A percentile compares a stretch with the other conserved stretches of the same genome.
phyloP scores from a whole-genome alignment of 2,329 filamentous ascomycete genomes.

The Ascosphaera pollenicola region DNA sequence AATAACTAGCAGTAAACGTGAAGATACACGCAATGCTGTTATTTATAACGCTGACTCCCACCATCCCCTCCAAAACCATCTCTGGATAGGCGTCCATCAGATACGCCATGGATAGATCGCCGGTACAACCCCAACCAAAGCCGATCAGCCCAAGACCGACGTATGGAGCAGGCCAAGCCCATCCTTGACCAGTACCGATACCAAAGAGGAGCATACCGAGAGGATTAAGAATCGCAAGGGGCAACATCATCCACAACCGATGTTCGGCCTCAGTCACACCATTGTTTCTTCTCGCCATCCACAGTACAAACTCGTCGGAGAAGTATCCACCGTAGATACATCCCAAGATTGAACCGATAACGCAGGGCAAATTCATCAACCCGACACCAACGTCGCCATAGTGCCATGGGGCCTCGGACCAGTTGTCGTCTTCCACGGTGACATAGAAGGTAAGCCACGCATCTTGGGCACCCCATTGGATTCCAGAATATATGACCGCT shows the following conservation, averaged over 20 bases:
- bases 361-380: conserved; percentile 8
- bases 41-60: conserved; percentile 17
- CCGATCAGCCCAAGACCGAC: conserved; percentile 13
- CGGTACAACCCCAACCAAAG: conserved; percentile 10
- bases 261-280: conserved; percentile 19
- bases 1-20: conserved; percentile 15
- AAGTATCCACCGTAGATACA: conserved; percentile 3
- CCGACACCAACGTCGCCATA: conserved; percentile 10
- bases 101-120: conserved; percentile 10
- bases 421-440: conserved; percentile 11
- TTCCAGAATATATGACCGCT: conserved; percentile 9
- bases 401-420: conserved; percentile 10
- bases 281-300: conserved; percentile 19
- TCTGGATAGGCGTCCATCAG: conserved; percentile 11
- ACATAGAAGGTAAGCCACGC: conserved; percentile 14
- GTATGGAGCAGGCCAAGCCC: conserved; percentile 11
- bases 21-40: conserved; percentile 16
- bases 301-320: conserved; percentile 11
- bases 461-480: conserved; percentile 10
- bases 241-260: conserved; percentile 12
- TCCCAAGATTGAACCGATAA: conserved; percentile 8
- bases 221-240: conserved; percentile 9
- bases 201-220: conserved; percentile 10
- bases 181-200: conserved; percentile 10
- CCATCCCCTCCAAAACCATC: conserved; percentile 10